Percentiles rank a stretch among this genome's conserved stretches.
Conservation (phyloP, 768 basidiomycete species). For the Lactarius vividus region DNA sequence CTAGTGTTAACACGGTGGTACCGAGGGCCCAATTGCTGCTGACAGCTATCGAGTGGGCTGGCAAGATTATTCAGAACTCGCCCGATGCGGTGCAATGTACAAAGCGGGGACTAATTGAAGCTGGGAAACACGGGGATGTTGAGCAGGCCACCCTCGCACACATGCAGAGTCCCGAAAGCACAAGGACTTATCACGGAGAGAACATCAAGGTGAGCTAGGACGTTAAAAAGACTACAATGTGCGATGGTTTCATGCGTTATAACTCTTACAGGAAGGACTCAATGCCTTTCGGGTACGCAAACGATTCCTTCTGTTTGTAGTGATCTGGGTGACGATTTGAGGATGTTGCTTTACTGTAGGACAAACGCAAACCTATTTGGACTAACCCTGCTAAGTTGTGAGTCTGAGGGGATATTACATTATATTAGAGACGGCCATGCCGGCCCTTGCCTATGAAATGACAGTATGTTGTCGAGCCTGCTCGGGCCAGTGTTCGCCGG, state of each 20-base stretch:
- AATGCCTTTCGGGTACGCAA: slow-evolving; percentile 64
- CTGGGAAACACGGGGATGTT: slow-evolving; percentile 48
- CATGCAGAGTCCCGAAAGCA: slow-evolving; percentile 46
- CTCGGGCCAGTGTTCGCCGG: too few species aligned
- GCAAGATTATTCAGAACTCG: slow-evolving; percentile 58
- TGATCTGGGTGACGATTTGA: not conserved
- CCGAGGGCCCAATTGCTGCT: slow-evolving; percentile 52
- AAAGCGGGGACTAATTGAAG: slow-evolving; percentile 63
- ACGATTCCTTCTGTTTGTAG: not conserved
- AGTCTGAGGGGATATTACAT: not conserved
- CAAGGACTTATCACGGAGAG: slow-evolving; percentile 52
- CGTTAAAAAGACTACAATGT: slow-evolving; percentile 7
- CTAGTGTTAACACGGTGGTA: slow-evolving; percentile 71
- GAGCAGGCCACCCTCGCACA: slow-evolving; percentile 51
- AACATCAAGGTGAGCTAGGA: slow-evolving; percentile 64
- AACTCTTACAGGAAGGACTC: slow-evolving; percentile 57
- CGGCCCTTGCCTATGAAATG: not conserved
- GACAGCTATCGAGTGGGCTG: slow-evolving; percentile 61
- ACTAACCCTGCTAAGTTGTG: slow-evolving; percentile 56
- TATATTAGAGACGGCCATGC: not conserved
- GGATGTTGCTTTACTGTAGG: not conserved
- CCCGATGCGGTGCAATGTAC: slow-evolving; percentile 79
- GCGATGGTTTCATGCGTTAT: not conserved
- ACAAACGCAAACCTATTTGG: slow-evolving; percentile 55
- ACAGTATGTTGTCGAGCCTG: not conserved